Conservation (phyloP, 2,329 filamentous ascomycete species). For the Hypoxylon sp. region DNA sequence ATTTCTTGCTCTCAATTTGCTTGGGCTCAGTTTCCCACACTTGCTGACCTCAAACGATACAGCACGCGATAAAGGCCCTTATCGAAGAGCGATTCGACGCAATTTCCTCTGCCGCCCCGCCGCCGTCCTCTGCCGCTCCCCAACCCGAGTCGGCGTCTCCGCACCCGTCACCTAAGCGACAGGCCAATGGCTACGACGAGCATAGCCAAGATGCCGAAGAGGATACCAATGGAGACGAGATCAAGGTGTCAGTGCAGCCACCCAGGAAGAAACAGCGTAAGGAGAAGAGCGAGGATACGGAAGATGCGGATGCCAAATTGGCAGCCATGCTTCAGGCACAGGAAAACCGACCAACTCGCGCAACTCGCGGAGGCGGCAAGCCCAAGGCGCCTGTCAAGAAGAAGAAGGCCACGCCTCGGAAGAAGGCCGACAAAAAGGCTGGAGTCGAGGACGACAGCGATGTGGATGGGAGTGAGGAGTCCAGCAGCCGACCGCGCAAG, state of each 20-base stretch:
- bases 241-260: conserved; percentile 65
- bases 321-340: conserved; percentile 93
- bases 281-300: conserved; percentile 69
- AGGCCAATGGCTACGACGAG: conserved; percentile 52
- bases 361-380: conserved; percentile 81
- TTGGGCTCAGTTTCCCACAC: neutral
- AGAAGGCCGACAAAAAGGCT: conserved; percentile 83
- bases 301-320: conserved; percentile 87
- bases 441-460: conserved; percentile 86
- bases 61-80: conserved; percentile 79
- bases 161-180: conserved; percentile 45
- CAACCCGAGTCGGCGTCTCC: conserved; percentile 44
- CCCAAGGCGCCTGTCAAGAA: conserved; percentile 69
- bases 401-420: conserved; percentile 73
- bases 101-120: conserved; percentile 66
- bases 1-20: neutral
- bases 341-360: conserved; percentile 82
- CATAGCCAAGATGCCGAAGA: conserved; percentile 50
- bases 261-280: conserved; percentile 76
- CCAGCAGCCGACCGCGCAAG: conserved; percentile 77
- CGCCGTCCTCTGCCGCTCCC: conserved; percentile 36
- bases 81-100: conserved; percentile 83
- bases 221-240: conserved; percentile 58
- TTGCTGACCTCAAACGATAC: conserved; percentile 18
- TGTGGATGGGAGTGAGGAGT: conserved; percentile 73